These are phyloP conservation scores for Chaetomidium leptoderma DNA, from an alignment of 495 filamentous ascomycete genomes.

Conservation along the genomic window DNA sequence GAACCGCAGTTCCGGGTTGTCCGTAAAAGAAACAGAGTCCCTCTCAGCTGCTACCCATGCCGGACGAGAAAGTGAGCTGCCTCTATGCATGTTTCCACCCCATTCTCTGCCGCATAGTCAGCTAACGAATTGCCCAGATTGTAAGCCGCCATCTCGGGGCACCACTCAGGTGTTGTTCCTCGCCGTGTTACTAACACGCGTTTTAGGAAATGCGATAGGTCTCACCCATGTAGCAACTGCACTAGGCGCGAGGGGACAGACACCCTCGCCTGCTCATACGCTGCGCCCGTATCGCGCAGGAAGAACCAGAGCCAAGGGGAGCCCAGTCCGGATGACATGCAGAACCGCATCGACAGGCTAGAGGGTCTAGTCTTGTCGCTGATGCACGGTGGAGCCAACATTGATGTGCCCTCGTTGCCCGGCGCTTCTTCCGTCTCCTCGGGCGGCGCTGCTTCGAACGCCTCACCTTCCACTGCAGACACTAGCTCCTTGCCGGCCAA, in stretches of 20 bases:
- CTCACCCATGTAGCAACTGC: slow-evolving; percentile 92
- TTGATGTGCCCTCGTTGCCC: slow-evolving; percentile 35
- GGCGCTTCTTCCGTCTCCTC: slow-evolving; percentile 48
- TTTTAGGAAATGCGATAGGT: slow-evolving; percentile 79
- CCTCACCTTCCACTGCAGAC: slow-evolving; percentile 59
- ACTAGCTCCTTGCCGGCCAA: slow-evolving; percentile 58
- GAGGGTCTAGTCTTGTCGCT: slow-evolving; percentile 91
- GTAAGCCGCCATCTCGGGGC: slow-evolving; percentile 8
- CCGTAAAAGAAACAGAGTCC: slow-evolving; percentile 89
- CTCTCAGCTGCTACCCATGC: slow-evolving; percentile 90
- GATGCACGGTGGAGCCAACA: slow-evolving; percentile 80
- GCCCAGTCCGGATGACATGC: slow-evolving; percentile 89
- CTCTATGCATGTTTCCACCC: slow-evolving; percentile 11
- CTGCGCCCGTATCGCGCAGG: slow-evolving; percentile 68
- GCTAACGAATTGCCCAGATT: slow-evolving; percentile 36
- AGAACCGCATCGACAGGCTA: slow-evolving; percentile 94
- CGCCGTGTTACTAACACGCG: background rate
- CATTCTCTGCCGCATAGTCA: background rate
- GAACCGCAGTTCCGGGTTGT: slow-evolving; percentile 85
- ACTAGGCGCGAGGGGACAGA: slow-evolving; percentile 72
- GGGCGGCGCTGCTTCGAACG: slow-evolving; percentile 57
- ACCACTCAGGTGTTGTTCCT: background rate
- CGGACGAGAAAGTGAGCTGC: slow-evolving; percentile 84
- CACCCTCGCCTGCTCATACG: slow-evolving; percentile 82
- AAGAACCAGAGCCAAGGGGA: slow-evolving; percentile 64